Evolutionary conservation across 169 alveolate genomes (phyloP).

Genomic region (Blepharisma undulans): DNA sequence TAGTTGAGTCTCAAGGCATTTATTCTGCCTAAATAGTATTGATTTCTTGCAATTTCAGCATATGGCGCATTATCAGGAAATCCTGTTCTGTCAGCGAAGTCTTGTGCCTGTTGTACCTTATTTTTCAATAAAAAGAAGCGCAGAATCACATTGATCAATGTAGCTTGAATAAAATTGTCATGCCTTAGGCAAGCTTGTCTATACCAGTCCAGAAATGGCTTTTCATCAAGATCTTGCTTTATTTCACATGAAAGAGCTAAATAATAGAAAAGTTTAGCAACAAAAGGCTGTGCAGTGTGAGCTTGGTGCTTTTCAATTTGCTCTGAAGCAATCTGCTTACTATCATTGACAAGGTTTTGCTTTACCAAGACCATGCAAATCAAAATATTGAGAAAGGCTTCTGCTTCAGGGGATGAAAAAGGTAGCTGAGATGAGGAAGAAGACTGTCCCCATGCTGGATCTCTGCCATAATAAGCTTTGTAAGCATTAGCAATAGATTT

Average conservation of each 20-base stretch:
- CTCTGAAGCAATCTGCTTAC: background rate
- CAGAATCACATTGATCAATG: conserved; percentile 72
- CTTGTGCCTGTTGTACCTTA: conserved; percentile 65
- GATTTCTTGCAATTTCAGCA: conserved; percentile 73
- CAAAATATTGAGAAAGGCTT: background rate
- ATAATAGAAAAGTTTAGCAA: conserved; percentile 20
- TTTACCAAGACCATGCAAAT: background rate
- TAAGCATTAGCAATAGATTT: background rate
- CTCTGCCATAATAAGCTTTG: background rate
- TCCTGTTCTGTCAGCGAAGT: conserved; percentile 71
- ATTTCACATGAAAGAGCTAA: background rate
- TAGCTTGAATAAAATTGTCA: conserved; percentile 48
- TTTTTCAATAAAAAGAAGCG: conserved; percentile 68
- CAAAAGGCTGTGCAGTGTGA: conserved; percentile 18
- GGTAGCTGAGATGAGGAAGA: background rate
- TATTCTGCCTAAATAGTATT: conserved; percentile 78
- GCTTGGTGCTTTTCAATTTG: background rate
- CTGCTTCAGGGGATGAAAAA: background rate
- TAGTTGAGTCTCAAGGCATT: conserved; percentile 80
- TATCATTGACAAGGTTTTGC: background rate
- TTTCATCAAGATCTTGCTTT: background rate
- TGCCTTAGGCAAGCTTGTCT: conserved; percentile 27
- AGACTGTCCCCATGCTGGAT: background rate
- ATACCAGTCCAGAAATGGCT: conserved; percentile 3
- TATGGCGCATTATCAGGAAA: conserved; percentile 74